These are phyloP conservation scores for Yarrowia sp. DNA, from an alignment of 805 yeast species.

Conservation along the genomic window DNA sequence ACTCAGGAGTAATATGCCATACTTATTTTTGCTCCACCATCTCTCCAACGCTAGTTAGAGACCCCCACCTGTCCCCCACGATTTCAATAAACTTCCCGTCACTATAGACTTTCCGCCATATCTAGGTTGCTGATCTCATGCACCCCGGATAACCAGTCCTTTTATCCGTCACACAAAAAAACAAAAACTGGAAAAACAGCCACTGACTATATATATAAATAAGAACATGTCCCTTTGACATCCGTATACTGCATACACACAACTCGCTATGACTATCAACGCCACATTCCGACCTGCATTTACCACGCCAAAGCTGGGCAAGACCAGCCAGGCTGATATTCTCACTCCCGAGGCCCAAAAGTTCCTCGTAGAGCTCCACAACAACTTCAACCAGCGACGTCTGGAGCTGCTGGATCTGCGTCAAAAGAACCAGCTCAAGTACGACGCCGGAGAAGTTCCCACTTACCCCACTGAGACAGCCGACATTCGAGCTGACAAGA, in stretches of 20 bases:
- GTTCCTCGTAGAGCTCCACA: constrained; percentile 69
- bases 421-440: constrained; percentile 57
- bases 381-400: constrained; percentile 62
- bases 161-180: constrained; percentile 1
- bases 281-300: not conserved
- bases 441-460: constrained; percentile 66
- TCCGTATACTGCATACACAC: too few species aligned
- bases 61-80: constrained; percentile 14
- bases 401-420: constrained; percentile 60
- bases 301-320: not conserved
- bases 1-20: not conserved
- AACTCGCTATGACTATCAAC: constrained; percentile 14
- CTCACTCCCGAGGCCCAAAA: constrained; percentile 65
- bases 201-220: not conserved
- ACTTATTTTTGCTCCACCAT: not conserved
- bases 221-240: too few species aligned
- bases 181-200: not conserved
- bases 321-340: constrained; percentile 45
- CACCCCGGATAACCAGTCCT: constrained; percentile 31
- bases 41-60: not conserved
- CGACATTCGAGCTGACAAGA: constrained; percentile 63
- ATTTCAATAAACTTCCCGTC: not conserved
- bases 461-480: constrained; percentile 67
- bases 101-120: not conserved
- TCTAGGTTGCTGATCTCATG: not conserved